Percentiles rank a stretch among this genome's conserved stretches.
Evolutionary conservation across 768 basidiomycete genomes (phyloP).

Genomic region (Lactarius tabidus): DNA sequence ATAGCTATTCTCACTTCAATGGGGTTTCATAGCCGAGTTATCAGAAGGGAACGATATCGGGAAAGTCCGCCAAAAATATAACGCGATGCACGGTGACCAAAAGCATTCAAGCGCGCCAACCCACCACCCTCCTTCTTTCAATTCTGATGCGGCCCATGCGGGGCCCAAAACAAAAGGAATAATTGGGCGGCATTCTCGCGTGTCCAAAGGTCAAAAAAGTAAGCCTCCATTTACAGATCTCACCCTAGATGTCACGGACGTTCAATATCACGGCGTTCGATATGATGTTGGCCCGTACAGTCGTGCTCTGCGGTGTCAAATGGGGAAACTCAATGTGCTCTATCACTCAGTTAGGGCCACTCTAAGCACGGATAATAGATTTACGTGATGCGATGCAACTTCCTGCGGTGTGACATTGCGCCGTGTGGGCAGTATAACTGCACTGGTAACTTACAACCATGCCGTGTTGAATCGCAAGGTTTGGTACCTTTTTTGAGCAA

Average conservation of each 20-base stretch:
- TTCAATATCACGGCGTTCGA: neutral
- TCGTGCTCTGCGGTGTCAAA: too few relatives aligned
- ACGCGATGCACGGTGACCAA: neutral
- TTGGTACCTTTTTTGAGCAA: too few relatives aligned
- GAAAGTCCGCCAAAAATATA: neutral
- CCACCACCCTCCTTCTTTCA: neutral
- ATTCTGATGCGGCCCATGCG: neutral
- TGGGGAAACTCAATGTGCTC: neutral
- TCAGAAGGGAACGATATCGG: neutral
- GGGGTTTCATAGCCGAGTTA: neutral
- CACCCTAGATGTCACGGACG: neutral
- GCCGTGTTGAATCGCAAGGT: neutral
- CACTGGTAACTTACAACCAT: neutral
- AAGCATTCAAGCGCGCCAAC: neutral
- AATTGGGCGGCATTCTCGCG: neutral
- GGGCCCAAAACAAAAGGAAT: neutral
- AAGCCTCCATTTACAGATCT: neutral
- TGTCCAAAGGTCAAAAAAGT: neutral
- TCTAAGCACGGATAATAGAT: neutral
- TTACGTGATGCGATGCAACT: neutral
- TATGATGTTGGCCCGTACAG: too few relatives aligned
- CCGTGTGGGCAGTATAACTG: neutral
- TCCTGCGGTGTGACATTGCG: neutral
- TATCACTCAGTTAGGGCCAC: neutral
- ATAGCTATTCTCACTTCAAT: neutral